Evolutionary conservation across 2,329 filamentous ascomycete genomes (phyloP).

Genomic region (Daldinia eschscholtzii): DNA sequence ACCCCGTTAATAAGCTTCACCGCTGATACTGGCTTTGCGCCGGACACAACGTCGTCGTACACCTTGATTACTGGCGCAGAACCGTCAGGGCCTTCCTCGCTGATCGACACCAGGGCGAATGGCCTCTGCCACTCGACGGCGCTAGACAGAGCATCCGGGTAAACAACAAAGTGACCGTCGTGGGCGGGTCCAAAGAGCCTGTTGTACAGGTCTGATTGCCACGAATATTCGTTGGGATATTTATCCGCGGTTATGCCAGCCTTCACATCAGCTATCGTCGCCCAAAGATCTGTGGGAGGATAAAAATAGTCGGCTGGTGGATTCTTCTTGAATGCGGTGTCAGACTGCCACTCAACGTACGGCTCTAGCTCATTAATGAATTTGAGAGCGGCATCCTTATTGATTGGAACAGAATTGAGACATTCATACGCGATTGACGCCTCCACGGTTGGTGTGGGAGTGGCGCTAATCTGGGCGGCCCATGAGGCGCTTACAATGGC

Average conservation of each 20-base stretch:
- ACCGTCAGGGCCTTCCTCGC: conserved; percentile 48
- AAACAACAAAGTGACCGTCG: conserved; percentile 59
- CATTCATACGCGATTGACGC: conserved; percentile 57
- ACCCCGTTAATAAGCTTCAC: conserved; percentile 51
- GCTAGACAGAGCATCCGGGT: conserved; percentile 56
- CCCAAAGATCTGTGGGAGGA: conserved; percentile 56
- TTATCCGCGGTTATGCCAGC: conserved; percentile 51
- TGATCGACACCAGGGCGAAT: conserved; percentile 50
- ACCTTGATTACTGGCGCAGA: conserved; percentile 51
- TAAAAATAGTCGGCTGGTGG: conserved; percentile 56
- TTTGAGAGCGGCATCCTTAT: conserved; percentile 55
- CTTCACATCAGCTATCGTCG: conserved; percentile 52
- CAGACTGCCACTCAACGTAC: conserved; percentile 59
- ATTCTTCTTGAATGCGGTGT: conserved; percentile 56
- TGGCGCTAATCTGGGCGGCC: conserved; percentile 48
- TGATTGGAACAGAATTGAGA: conserved; percentile 58
- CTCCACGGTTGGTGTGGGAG: conserved; percentile 53
- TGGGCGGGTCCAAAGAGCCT: conserved; percentile 56
- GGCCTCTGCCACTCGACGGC: conserved; percentile 55
- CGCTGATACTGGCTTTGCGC: conserved; percentile 49
- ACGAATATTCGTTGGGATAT: conserved; percentile 57
- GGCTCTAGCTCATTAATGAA: conserved; percentile 57
- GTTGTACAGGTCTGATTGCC: conserved; percentile 57
- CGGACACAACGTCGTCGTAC: conserved; percentile 53
- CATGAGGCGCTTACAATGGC: conserved; percentile 51